Evolutionary conservation across 495 filamentous ascomycete genomes (phyloP), one percentile per base, ranked within the genome.

Genomic region (Letharia lupina): DNA sequence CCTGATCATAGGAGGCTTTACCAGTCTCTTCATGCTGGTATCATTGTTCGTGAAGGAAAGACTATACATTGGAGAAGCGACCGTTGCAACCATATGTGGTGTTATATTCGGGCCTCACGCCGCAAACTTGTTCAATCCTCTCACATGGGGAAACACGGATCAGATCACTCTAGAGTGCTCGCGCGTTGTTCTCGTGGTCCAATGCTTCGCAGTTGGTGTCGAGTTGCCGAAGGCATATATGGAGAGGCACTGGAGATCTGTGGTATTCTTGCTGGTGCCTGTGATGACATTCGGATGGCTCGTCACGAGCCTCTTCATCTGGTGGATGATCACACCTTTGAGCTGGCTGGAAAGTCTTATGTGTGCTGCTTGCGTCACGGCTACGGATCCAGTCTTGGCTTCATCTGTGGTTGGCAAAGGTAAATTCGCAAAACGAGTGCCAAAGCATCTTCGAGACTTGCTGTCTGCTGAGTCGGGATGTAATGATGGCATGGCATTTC

Each of bases 401-500:
- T 96, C 93, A 44, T 98, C 95, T 20, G 95, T 99, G 62, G 95
- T 99, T 52, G 95, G 95, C 73, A 98, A 96, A 77, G 95, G 95
- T 70, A 98, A 97, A 74, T 99, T 99, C 71, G 93, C 95, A 58
- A 96, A 95, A 76, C 84, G 95, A 66, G 91, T 99, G 31, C 95
- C 95, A 28, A 97, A 95, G 78, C 95, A 98, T 85, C 79, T 99
- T 75, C 84, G 95, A 78, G 95, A 99, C 75, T 69, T 99, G 16
- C 82, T 99, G 42, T 98, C 95, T 18, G 93, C 93, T 65, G 95
- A 99, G 76, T 98, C 95, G 2, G 95, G 95, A 35, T 99, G 95
- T 81, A 99, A 99, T 79, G 95, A 99, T 75, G 95, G 95, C 76
- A 98, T 98, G 95, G 94, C 95, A 23, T 99, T 99, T 77, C 95